Conservation (phyloP, 305 asterid species). For the Andrographis paniculata region DNA sequence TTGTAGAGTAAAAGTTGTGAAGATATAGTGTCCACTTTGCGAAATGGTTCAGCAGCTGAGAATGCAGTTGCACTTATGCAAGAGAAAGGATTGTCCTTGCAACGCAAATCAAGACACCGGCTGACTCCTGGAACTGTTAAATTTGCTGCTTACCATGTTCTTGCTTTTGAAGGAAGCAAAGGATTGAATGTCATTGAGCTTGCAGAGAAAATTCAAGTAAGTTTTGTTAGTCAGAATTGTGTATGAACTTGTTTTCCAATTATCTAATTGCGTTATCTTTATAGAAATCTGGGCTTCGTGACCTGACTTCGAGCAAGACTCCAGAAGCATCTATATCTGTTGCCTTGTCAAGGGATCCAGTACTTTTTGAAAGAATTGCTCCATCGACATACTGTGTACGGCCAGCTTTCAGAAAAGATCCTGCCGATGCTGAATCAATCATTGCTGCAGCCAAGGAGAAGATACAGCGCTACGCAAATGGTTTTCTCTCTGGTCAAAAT, state of each 20-base stretch:
- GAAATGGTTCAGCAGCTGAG: slow-evolving; percentile 90
- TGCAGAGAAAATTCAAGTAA: slow-evolving; percentile 97
- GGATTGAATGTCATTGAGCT: slow-evolving; percentile 91
- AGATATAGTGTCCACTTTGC: slow-evolving; percentile 73
- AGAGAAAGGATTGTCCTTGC: slow-evolving; percentile 75
- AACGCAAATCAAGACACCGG: slow-evolving; percentile 87
- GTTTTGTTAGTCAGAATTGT: slow-evolving; percentile 13
- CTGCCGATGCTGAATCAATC: slow-evolving; percentile 80
- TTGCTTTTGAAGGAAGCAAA: slow-evolving; percentile 94
- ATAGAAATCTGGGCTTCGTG: slow-evolving; percentile 98
- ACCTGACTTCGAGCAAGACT: slow-evolving; percentile 92
- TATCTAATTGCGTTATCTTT: slow-evolving; percentile 17
- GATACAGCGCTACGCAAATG: slow-evolving; percentile 78
- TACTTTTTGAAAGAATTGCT: slow-evolving; percentile 94
- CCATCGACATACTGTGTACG: slow-evolving; percentile 96
- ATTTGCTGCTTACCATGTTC: slow-evolving; percentile 99
- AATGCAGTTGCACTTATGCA: slow-evolving; percentile 93
- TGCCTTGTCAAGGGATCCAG: slow-evolving; percentile 96
- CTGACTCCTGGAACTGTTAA: slow-evolving; percentile 98
- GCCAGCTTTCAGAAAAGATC: slow-evolving; percentile 90
- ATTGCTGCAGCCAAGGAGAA: slow-evolving; percentile 83
- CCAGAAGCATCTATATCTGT: slow-evolving; percentile 99
- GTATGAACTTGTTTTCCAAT: slow-evolving; percentile 8
- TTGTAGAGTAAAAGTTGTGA: slow-evolving; percentile 78
- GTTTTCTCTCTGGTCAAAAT: slow-evolving; percentile 70